These are phyloP conservation scores for Aspergillus homomorphus DNA, from an alignment of 495 filamentous ascomycete genomes.

Conservation along the genomic window DNA sequence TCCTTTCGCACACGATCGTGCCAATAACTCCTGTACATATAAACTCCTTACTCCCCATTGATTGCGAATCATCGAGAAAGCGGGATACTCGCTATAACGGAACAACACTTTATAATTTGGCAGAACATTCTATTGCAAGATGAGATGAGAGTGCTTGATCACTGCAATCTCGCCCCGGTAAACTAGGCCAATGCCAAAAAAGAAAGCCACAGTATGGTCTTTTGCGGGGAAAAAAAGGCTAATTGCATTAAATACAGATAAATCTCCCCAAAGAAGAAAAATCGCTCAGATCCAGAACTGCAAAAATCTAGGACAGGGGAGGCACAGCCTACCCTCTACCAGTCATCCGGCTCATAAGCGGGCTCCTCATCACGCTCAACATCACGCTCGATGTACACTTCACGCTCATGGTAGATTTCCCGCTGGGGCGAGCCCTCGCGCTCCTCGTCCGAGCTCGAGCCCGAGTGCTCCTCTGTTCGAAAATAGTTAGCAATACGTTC, in stretches of 20 bases:
- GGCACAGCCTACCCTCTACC: constrained; percentile 4
- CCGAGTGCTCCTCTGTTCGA: constrained; percentile 9
- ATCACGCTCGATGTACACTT: constrained; percentile 4
- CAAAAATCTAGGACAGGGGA: not conserved
- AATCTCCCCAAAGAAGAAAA: not conserved
- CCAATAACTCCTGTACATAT: too few species aligned
- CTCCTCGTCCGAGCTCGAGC: constrained; percentile 14
- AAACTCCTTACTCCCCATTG: too few species aligned
- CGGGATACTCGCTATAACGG: too few species aligned
- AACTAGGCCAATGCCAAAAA: too few species aligned
- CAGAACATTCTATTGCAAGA: not conserved
- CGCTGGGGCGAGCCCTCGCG: not conserved
- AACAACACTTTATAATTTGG: too few species aligned
- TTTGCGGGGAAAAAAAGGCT: not conserved
- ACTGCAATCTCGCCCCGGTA: not conserved
- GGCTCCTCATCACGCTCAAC: not conserved
- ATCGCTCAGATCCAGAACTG: not conserved
- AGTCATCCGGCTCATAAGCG: not conserved
- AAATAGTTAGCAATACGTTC: constrained; percentile 2
- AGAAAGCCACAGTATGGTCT: too few species aligned
- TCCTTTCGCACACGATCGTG: too few species aligned
- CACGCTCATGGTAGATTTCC: not conserved
- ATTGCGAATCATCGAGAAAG: too few species aligned
- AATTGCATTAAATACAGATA: constrained; percentile 2
- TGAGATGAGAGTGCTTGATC: not conserved